Evolutionary conservation across 1,284 basidiomycete genomes (phyloP).

Genomic region (Chalciporus sp.): DNA sequence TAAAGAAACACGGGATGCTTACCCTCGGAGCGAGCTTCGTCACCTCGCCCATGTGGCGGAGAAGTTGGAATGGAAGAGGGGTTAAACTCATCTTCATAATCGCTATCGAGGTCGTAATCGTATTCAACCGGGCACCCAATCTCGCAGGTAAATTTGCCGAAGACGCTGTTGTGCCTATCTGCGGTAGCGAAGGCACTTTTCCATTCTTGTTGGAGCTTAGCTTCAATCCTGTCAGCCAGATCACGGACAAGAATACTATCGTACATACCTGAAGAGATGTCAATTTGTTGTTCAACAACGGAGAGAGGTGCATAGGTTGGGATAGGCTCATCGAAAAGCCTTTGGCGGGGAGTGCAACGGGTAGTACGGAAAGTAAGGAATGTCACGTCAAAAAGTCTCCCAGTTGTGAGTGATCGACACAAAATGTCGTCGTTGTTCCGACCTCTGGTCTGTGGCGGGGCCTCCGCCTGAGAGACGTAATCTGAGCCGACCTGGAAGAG

Average conservation of each 20-base stretch:
- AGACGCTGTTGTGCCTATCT: neutral
- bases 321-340: neutral
- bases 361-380: slow-evolving; percentile 17
- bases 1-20: neutral
- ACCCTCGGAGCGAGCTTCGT: slow-evolving; percentile 8
- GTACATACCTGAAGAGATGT: slow-evolving; percentile 10
- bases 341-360: neutral
- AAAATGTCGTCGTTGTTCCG: slow-evolving; percentile 12
- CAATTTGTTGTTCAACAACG: slow-evolving; percentile 19
- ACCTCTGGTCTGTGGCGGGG: slow-evolving; percentile 8
- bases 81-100: slow-evolving; percentile 25
- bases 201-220: slow-evolving; percentile 11
- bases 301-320: slow-evolving; percentile 20
- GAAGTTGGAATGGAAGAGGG: neutral
- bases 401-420: slow-evolving; percentile 23
- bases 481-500: slow-evolving; percentile 12
- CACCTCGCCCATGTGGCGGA: neutral
- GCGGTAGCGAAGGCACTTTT: slow-evolving; percentile 1
- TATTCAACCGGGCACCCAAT: slow-evolving; percentile 15
- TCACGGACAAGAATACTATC: no score
- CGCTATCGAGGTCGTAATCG: slow-evolving; percentile 30
- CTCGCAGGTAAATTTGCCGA: slow-evolving; percentile 2
- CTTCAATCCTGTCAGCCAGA: no score
- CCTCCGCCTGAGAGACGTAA: neutral
- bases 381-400: slow-evolving; percentile 21